Evolutionary conservation across 306 rosid species (phyloP).

Genomic region (Potentilla sterilis): DNA sequence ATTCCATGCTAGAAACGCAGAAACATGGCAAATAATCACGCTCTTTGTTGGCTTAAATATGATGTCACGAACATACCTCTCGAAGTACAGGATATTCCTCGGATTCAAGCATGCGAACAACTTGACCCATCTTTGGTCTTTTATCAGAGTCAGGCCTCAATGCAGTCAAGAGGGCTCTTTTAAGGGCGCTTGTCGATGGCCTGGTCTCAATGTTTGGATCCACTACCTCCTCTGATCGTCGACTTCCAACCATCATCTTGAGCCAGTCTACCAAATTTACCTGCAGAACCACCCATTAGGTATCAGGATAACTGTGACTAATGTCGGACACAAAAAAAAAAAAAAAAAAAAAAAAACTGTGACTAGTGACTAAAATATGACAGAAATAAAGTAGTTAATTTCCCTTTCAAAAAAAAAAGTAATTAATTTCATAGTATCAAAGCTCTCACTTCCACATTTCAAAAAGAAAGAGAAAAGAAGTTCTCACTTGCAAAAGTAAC

Average conservation of each 20-base stretch:
- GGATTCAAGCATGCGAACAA: conserved; percentile 90
- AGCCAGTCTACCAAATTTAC: conserved; percentile 96
- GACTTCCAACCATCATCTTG: conserved; percentile 89
- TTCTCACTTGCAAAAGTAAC: conserved; percentile 9
- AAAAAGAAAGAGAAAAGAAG: not conserved
- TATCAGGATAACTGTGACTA: not conserved
- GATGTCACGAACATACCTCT: conserved; percentile 58
- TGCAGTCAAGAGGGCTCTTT: conserved; percentile 84
- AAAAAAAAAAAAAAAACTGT: not conserved
- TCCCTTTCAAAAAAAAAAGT: no score
- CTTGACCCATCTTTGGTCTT: conserved; percentile 93
- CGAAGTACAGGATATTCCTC: conserved; percentile 88
- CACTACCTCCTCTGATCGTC: conserved; percentile 86
- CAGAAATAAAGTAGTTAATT: not conserved
- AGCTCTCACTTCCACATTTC: not conserved
- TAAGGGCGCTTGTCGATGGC: conserved; percentile 87
- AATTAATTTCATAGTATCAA: not conserved
- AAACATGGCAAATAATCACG: not conserved
- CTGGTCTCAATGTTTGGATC: conserved; percentile 82
- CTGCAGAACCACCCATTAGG: conserved; percentile 45
- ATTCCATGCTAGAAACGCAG: not conserved
- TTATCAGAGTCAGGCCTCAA: conserved; percentile 80
- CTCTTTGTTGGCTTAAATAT: not conserved
- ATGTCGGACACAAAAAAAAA: no score
- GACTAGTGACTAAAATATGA: not conserved